phyloP scores from a whole-genome alignment of 257 asterid genomes.

The Scutellaria minor region DNA sequence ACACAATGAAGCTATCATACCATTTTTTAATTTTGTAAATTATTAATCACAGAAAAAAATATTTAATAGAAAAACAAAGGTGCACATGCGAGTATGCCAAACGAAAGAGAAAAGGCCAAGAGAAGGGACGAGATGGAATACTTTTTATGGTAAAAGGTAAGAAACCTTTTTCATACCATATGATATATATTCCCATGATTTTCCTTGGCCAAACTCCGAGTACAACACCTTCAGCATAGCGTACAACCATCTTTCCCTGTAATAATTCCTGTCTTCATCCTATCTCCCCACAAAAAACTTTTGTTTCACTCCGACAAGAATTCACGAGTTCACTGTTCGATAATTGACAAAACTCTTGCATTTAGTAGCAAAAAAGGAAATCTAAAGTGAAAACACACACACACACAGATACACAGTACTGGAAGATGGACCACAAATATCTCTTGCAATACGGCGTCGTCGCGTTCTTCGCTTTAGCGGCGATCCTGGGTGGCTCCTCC shows the following conservation, averaged over 20 bases:
- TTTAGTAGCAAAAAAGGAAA: no score
- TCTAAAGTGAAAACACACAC: not conserved
- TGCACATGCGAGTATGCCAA: constrained; percentile 44
- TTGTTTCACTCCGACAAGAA: constrained; percentile 35
- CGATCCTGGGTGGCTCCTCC: constrained; percentile 26
- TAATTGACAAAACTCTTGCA: constrained; percentile 18
- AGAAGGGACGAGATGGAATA: constrained; percentile 33
- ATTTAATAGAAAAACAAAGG: constrained; percentile 4
- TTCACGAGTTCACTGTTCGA: constrained; percentile 41
- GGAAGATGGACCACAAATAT: constrained; percentile 16
- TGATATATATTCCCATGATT: not conserved
- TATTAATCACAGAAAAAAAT: not conserved
- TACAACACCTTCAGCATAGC: constrained; percentile 24
- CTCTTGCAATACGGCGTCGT: constrained; percentile 37
- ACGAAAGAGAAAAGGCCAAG: constrained; percentile 33
- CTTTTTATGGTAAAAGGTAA: constrained; percentile 36
- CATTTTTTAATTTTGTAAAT: not conserved
- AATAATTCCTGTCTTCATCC: constrained; percentile 29
- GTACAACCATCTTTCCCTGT: not conserved
- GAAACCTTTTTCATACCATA: constrained; percentile 11
- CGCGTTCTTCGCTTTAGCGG: not conserved
- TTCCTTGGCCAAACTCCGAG: not conserved
- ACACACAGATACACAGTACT: no score
- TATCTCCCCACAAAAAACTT: not conserved
- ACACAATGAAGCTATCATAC: no score